Conservation (phyloP, 2,329 filamentous ascomycete genomes). For the Myriosclerotinia curreyana region DNA sequence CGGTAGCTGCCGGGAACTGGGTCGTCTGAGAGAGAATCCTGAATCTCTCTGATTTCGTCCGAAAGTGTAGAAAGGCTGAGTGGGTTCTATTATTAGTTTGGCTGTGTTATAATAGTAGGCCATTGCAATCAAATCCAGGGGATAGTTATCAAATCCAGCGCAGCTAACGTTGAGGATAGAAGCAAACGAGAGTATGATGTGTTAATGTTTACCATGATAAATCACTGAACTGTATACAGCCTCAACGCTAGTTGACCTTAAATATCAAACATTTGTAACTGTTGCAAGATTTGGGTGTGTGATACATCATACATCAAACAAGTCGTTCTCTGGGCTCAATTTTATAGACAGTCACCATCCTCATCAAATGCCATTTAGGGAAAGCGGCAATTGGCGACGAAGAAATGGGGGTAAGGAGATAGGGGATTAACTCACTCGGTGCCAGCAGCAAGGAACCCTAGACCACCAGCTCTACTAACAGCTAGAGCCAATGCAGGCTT, state of each 20-base stretch:
- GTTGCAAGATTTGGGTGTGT: not conserved
- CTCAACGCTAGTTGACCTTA: not conserved
- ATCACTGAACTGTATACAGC: not conserved
- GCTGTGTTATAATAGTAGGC: no score
- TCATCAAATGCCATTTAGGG: not conserved
- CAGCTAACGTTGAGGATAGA: not conserved
- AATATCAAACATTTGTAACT: not conserved
- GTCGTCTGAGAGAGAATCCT: constrained; percentile 20
- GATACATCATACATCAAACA: not conserved
- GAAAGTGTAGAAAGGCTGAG: constrained; percentile 14
- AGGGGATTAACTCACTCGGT: constrained; percentile 30
- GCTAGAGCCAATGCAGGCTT: constrained; percentile 55
- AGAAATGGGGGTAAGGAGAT: not conserved
- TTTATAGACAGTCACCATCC: not conserved
- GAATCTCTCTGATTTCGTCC: constrained; percentile 16
- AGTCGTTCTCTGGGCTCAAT: not conserved
- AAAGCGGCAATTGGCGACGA: constrained; percentile 6
- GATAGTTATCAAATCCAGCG: not conserved
- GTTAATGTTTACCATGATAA: constrained; percentile 13
- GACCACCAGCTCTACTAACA: constrained; percentile 53
- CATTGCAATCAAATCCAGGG: no score
- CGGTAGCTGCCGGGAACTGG: constrained; percentile 21
- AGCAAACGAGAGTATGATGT: constrained; percentile 33
- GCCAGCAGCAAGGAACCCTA: constrained; percentile 48
- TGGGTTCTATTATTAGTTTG: not conserved